These are phyloP conservation scores for Cinnamomum micranthum DNA, from an alignment of 164 flowering plant genomes.

Conservation along the genomic window DNA sequence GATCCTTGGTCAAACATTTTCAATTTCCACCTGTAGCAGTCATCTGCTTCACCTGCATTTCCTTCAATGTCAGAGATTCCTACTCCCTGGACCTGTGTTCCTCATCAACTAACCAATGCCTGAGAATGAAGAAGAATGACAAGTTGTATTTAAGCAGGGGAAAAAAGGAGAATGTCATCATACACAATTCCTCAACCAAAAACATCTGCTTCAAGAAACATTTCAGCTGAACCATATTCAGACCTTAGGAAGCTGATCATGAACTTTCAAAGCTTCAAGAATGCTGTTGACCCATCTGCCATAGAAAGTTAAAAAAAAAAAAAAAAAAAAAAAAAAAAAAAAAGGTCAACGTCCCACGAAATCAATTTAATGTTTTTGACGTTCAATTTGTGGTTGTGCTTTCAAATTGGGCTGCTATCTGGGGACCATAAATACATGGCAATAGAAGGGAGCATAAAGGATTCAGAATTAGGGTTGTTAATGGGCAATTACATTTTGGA, in stretches of 20 bases:
- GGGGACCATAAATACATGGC: neutral
- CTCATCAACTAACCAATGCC: conserved; percentile 25
- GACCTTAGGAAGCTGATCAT: conserved; percentile 37
- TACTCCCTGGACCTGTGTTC: neutral
- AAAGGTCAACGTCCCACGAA: neutral
- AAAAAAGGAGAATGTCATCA: neutral
- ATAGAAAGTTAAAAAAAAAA: neutral
- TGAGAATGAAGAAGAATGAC: conserved; percentile 9
- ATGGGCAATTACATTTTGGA: too few relatives aligned
- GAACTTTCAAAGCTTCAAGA: conserved; percentile 64
- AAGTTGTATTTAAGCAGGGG: neutral
- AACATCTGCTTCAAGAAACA: neutral
- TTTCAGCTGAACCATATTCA: neutral
- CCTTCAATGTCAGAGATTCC: too few relatives aligned
- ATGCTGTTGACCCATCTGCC: conserved; percentile 83
- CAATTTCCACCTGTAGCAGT: too few relatives aligned
- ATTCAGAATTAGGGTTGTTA: too few relatives aligned
- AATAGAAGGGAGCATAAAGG: too few relatives aligned
- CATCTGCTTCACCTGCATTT: too few relatives aligned
- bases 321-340: too few relatives aligned
- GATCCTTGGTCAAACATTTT: too few relatives aligned
- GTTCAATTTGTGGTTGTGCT: neutral
- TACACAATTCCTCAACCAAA: neutral
- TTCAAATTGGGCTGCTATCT: too few relatives aligned
- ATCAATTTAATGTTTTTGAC: too few relatives aligned